Evolutionary conservation across 1,284 basidiomycete species (phyloP).

Genomic region (Microbotryum violaceum): DNA sequence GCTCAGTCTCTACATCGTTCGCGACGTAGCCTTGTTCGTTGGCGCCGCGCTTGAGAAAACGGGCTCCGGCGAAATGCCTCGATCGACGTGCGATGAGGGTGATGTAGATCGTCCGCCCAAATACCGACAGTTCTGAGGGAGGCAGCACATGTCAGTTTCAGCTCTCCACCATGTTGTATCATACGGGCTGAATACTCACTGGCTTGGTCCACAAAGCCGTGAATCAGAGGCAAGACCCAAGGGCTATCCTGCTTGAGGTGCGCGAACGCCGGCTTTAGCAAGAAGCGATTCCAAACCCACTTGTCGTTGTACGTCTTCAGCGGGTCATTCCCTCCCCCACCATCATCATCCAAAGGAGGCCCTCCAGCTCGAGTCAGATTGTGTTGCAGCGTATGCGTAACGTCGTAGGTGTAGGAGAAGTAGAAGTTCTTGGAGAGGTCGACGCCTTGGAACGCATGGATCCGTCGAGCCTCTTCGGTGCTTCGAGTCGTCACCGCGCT

Average conservation of each 20-base stretch:
- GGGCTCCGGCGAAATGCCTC: constrained; percentile 89
- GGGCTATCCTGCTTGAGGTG: constrained; percentile 52
- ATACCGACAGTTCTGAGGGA: constrained; percentile 70
- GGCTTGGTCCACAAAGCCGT: constrained; percentile 96
- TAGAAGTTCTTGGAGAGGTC: constrained; percentile 99
- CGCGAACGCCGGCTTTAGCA: constrained; percentile 59
- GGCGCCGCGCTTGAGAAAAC: constrained; percentile 90
- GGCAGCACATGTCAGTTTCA: background rate
- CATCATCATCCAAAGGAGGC: background rate
- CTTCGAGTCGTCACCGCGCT: constrained; percentile 3
- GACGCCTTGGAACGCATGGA: constrained; percentile 93
- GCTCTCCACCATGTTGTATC: too few relatives aligned
- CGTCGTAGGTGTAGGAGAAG: constrained; percentile 95
- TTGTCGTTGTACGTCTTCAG: constrained; percentile 59
- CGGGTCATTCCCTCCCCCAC: background rate
- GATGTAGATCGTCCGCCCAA: constrained; percentile 83
- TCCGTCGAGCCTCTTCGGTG: constrained; percentile 46
- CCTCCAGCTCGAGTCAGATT: constrained; percentile 58
- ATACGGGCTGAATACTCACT: constrained; percentile 53
- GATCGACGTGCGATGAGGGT: constrained; percentile 91
- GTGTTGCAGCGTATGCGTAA: constrained; percentile 88
- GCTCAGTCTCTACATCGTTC: constrained; percentile 98
- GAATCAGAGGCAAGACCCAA: constrained; percentile 88
- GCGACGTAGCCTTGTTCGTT: constrained; percentile 96
- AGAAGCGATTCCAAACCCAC: constrained; percentile 92